phyloP scores from a whole-genome alignment of 768 basidiomycete species.

The Pulveroboletus sp. region DNA sequence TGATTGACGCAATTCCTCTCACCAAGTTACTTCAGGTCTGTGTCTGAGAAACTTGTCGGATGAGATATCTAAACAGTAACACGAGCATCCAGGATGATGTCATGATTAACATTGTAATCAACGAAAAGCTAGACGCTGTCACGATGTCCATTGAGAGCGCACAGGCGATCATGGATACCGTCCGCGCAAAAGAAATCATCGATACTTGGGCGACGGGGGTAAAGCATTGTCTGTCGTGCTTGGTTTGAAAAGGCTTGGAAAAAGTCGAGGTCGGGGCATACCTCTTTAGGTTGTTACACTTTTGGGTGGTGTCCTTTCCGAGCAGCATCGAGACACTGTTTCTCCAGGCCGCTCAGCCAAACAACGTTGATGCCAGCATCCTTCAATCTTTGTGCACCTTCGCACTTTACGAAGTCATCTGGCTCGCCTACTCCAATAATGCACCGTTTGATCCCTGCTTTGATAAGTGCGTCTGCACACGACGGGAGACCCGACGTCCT shows the following conservation, averaged over 20 bases:
- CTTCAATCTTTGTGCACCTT: slow-evolving; percentile 71
- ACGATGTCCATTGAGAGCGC: slow-evolving; percentile 21
- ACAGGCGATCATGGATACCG: slow-evolving; percentile 10
- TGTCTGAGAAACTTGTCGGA: not conserved
- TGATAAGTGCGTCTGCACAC: slow-evolving; percentile 80
- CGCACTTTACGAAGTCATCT: slow-evolving; percentile 89
- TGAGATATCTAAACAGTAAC: not conserved
- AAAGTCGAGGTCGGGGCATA: slow-evolving; percentile 2
- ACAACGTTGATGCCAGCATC: slow-evolving; percentile 70
- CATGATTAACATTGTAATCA: slow-evolving; percentile 30
- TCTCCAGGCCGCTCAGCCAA: slow-evolving; percentile 71
- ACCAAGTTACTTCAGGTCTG: slow-evolving; percentile 26
- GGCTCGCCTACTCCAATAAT: slow-evolving; percentile 90
- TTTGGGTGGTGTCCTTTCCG: slow-evolving; percentile 45
- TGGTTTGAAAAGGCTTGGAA: not conserved
- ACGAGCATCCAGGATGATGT: slow-evolving; percentile 28
- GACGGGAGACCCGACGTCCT: slow-evolving; percentile 82
- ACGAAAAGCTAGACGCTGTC: slow-evolving; percentile 15
- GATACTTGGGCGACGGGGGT: slow-evolving; percentile 19
- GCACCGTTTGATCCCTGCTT: slow-evolving; percentile 65
- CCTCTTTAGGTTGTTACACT: slow-evolving; percentile 1
- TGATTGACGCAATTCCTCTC: slow-evolving; percentile 16
- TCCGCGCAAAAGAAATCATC: slow-evolving; percentile 16
- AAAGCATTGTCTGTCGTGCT: slow-evolving; percentile 6
- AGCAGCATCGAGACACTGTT: slow-evolving; percentile 77